Base-by-base conservation (phyloP, 768 basidiomycete species). In the Lyophyllum semitale region DNA sequence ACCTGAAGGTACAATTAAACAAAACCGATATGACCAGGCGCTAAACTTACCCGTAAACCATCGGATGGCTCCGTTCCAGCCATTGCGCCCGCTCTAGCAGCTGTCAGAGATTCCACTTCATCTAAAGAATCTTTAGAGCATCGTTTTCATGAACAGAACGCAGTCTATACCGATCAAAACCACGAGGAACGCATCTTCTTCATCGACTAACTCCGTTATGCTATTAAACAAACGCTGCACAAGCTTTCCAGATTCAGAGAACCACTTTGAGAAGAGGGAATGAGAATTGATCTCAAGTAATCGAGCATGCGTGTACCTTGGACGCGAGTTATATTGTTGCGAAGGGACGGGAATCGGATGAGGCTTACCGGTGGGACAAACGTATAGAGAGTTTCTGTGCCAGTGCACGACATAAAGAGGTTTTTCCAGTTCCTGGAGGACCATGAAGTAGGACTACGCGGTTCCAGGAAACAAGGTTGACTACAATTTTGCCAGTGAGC, bases 271-370 rank as follows among this genome's bases (percentile, higher is more conserved):
- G 69, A 99, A 98, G 15, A 99, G 80, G 1, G 95, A 98, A 72
- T 98, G 97, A 0, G 97, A 95, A 68, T 98, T 98, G 66, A 99
- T 97, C 70, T 99, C 97, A 42, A 99, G 82, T 11, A 99, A 77
- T 43, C 93, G 90, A 32, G 93, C 84, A 70, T 91, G 82, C 0
- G 89, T 77, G 68, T 97, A 99, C 25, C 95, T 96, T 62, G 45
- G 33, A 15, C n/a, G 37, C 5, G 18, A 18, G 18, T 38, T 18
- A 38, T 38, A 4, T 18, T 38, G 11, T 38, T 38, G 5, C 1
- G 5, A 18, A 5, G 7, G n/a, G 11, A 18, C 18, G 5, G n/a
- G 9, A 15, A 17, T 4, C 35, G 13, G 18, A 38, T 41, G 17
- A 26, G 18, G 33, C 49, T 79, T 53, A 91, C 94, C 90, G 80